Evolutionary conservation across 345 rosid species (phyloP).

Genomic region (Litchi chinensis): DNA sequence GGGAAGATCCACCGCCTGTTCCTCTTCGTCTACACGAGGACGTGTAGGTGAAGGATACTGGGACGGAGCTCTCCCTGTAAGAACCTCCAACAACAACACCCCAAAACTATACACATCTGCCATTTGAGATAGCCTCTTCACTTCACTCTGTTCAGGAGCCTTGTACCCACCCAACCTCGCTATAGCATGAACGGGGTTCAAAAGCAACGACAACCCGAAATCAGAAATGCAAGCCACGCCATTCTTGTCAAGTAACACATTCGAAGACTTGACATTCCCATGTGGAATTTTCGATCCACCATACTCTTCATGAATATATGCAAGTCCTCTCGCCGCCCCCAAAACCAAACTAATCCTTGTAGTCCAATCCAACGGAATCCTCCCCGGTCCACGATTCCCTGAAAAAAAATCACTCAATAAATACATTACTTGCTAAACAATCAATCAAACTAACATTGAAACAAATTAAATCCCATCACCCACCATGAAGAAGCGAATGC

Average conservation of each 20-base stretch:
- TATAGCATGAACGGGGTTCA: slow-evolving; percentile 86
- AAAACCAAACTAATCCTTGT: slow-evolving; percentile 86
- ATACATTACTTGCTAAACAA: neutral
- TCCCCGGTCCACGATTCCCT: slow-evolving; percentile 86
- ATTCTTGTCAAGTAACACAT: slow-evolving; percentile 81
- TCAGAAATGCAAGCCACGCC: slow-evolving; percentile 86
- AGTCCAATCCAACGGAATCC: slow-evolving; percentile 98
- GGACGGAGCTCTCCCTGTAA: slow-evolving; percentile 82
- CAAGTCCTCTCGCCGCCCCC: slow-evolving; percentile 90
- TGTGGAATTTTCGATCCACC: slow-evolving; percentile 70
- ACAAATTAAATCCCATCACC: neutral
- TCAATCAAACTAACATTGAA: too few relatives aligned
- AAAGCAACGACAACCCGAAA: slow-evolving; percentile 79
- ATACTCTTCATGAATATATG: slow-evolving; percentile 76
- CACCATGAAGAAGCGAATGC: slow-evolving; percentile 88
- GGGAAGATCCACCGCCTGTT: slow-evolving; percentile 68
- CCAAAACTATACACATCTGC: slow-evolving; percentile 94
- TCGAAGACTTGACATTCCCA: slow-evolving; percentile 83
- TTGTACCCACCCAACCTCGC: slow-evolving; percentile 90
- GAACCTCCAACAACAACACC: slow-evolving; percentile 76
- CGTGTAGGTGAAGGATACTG: slow-evolving; percentile 72
- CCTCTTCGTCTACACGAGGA: slow-evolving; percentile 60
- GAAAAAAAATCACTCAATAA: neutral
- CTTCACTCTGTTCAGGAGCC: slow-evolving; percentile 88
- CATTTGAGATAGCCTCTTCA: slow-evolving; percentile 76